phyloP scores from a whole-genome alignment of 192 early-diverging fungal genomes.

The Umbelopsis vinacea region DNA sequence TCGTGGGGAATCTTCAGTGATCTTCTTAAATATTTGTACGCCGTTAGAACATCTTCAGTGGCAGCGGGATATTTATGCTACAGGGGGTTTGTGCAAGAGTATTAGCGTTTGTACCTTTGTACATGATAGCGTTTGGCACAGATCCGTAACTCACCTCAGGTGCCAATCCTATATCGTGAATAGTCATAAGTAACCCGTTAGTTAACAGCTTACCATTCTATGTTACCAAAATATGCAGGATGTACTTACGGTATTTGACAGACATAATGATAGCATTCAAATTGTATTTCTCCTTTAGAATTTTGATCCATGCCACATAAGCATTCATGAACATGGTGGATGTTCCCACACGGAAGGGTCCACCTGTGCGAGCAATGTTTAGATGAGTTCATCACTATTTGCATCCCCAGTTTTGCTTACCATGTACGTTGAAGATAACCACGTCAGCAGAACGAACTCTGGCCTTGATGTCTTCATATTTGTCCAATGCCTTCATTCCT shows the following conservation, averaged over 20 bases:
- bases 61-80: constrained; percentile 35
- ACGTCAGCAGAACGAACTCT: constrained; percentile 31
- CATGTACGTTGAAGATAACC: constrained; percentile 39
- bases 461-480: constrained; percentile 17
- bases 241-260: constrained; percentile 26
- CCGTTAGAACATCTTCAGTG: constrained; percentile 18
- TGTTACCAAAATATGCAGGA: no score
- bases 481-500: constrained; percentile 17
- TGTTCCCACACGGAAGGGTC: constrained; percentile 23
- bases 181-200: no score
- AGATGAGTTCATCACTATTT: not conserved
- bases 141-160: constrained; percentile 1
- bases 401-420: constrained; percentile 1
- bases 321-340: constrained; percentile 26
- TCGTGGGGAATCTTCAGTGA: constrained; percentile 24
- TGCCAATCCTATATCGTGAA: constrained; percentile 27
- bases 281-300: constrained; percentile 24
- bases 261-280: constrained; percentile 25
- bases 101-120: no score
- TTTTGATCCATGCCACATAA: constrained; percentile 15
- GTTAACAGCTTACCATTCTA: no score
- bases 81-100: no score
- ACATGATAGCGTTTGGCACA: not conserved
- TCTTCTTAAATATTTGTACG: constrained; percentile 28
- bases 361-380: not conserved